A percentile compares a stretch with the other conserved stretches of the same genome.
phyloP scores from a whole-genome alignment of 352 stramenopile species.

The Phytophthora hibernalis region DNA sequence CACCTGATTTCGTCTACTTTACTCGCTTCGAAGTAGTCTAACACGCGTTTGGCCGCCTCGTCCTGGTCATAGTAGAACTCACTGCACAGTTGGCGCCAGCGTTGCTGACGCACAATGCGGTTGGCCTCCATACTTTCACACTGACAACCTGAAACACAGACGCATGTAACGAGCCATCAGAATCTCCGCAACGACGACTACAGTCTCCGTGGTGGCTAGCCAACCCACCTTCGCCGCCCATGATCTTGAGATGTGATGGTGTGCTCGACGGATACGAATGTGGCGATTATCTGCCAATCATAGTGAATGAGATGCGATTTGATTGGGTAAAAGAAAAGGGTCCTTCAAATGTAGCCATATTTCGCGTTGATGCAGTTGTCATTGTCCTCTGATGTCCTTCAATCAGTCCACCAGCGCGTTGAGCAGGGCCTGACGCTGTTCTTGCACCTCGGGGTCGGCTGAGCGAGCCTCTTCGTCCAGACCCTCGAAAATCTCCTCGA shows the following conservation, averaged over 20 bases:
- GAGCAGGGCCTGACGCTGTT: conserved; percentile 78
- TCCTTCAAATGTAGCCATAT: conserved; percentile 19
- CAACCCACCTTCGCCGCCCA: conserved; percentile 28
- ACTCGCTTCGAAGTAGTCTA: conserved; percentile 71
- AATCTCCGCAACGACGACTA: not conserved
- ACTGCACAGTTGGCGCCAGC: conserved; percentile 65
- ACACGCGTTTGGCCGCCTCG: conserved; percentile 60
- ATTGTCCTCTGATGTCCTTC: conserved; percentile 5
- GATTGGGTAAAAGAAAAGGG: conserved; percentile 20
- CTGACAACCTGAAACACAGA: conserved; percentile 32
- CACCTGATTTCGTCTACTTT: conserved; percentile 77
- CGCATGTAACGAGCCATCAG: conserved; percentile 11
- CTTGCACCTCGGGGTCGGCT: conserved; percentile 71
- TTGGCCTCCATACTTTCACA: conserved; percentile 43
- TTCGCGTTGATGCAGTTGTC: conserved; percentile 2
- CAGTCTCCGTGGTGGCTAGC: not conserved
- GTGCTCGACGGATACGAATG: conserved; percentile 5
- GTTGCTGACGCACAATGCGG: conserved; percentile 39
- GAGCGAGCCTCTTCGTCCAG: conserved; percentile 75
- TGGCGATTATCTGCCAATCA: conserved; percentile 22
- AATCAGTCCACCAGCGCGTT: conserved; percentile 69
- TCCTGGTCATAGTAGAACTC: conserved; percentile 75
- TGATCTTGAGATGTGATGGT: conserved; percentile 22
- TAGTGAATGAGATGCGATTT: not conserved
- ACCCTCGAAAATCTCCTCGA: conserved; percentile 82